Conservation (phyloP, 2,329 filamentous ascomycete genomes). For the Aspergillus nomiae region DNA sequence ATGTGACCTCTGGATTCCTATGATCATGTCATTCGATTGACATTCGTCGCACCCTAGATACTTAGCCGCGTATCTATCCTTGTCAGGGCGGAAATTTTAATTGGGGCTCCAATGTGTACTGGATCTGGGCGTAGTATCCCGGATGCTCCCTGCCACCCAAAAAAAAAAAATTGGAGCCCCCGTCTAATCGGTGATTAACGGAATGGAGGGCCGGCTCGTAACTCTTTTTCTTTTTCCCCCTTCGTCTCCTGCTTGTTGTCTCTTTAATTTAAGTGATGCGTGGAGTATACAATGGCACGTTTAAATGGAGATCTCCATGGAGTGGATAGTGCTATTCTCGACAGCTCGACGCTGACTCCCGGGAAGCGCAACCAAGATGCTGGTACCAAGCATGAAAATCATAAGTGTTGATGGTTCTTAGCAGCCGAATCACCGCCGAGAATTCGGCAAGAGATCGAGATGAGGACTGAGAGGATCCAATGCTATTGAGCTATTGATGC, state of each 20-base stretch:
- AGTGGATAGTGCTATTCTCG: background rate
- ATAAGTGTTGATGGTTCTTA: background rate
- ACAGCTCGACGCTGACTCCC: background rate
- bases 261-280: background rate
- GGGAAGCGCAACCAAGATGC: background rate
- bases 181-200: background rate
- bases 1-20: background rate
- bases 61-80: background rate
- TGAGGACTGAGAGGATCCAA: background rate
- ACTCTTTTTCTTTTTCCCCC: background rate
- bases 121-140: background rate
- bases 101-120: background rate
- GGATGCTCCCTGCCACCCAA: background rate
- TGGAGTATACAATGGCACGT: background rate
- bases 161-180: background rate
- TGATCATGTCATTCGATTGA: background rate
- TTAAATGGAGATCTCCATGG: background rate
- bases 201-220: background rate
- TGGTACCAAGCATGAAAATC: background rate
- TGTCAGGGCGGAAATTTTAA: background rate
- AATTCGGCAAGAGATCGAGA: background rate
- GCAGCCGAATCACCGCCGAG: background rate
- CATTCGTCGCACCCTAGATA: background rate
- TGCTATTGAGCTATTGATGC: background rate
- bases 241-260: background rate